These are phyloP conservation scores for Hymenoscyphus infarciens DNA, from an alignment of 2,329 filamentous ascomycete genomes.

Conservation along the genomic window DNA sequence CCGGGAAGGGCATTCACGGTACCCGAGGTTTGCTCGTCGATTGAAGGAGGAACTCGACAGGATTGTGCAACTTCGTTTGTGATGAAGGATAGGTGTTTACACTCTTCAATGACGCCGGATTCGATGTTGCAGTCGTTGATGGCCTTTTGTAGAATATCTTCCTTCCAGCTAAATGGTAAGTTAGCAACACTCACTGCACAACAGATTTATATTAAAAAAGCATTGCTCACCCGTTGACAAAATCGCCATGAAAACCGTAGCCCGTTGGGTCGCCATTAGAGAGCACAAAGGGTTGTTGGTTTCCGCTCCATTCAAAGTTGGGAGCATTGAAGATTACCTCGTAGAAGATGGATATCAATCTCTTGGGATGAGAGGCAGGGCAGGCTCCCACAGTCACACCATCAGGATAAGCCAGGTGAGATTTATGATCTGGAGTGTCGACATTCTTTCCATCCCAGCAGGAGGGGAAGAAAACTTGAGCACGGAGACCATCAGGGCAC, in stretches of 20 bases:
- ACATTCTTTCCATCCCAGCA: slow-evolving; percentile 61
- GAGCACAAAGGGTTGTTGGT: slow-evolving; percentile 51
- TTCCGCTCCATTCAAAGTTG: slow-evolving; percentile 45
- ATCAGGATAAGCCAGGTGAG: slow-evolving; percentile 52
- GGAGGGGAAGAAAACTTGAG: slow-evolving; percentile 51
- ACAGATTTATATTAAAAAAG: too few species aligned
- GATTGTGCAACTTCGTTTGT: slow-evolving; percentile 49
- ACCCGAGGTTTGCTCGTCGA: slow-evolving; percentile 44
- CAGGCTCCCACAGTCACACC: slow-evolving; percentile 46
- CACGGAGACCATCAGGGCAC: slow-evolving; percentile 49
- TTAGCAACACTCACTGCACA: too few species aligned
- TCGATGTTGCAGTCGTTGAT: slow-evolving; percentile 46
- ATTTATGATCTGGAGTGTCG: slow-evolving; percentile 52
- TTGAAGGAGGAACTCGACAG: slow-evolving; percentile 45
- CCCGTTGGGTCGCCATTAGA: slow-evolving; percentile 49
- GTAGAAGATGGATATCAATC: slow-evolving; percentile 56
- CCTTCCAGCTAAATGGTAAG: slow-evolving; percentile 40
- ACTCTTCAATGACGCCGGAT: slow-evolving; percentile 43
- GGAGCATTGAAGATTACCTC: slow-evolving; percentile 55
- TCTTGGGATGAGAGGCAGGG: slow-evolving; percentile 48
- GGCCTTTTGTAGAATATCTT: slow-evolving; percentile 45
- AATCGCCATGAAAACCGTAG: slow-evolving; percentile 55
- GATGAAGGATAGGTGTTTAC: slow-evolving; percentile 46
- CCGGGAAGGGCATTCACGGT: slow-evolving; percentile 50
- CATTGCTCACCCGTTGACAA: slow-evolving; percentile 44